A percentile compares a stretch with the other conserved stretches of the same genome.
phyloP scores from a whole-genome alignment of 352 stramenopile genomes.

The Pythium utonaiense region DNA sequence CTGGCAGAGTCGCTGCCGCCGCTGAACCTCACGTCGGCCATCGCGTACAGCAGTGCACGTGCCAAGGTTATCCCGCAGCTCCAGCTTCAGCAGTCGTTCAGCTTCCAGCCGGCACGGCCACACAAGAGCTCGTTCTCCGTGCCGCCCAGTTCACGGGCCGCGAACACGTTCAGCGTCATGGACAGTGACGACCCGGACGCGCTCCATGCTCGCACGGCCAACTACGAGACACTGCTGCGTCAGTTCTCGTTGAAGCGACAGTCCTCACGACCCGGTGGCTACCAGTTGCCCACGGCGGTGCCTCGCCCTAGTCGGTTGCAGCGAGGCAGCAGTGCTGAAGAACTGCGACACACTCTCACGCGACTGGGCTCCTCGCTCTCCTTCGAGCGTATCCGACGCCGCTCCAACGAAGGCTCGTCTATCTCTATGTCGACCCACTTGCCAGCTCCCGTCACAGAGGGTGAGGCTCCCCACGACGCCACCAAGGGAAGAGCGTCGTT shows the following conservation, averaged over 20 bases:
- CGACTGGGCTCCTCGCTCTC: constrained; percentile 3
- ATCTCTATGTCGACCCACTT: background rate
- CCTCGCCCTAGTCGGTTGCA: background rate
- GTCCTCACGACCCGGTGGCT: background rate
- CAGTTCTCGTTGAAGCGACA: constrained; percentile 2
- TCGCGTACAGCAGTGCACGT: constrained; percentile 3
- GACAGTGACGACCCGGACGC: constrained; percentile 7
- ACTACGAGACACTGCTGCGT: constrained; percentile 18
- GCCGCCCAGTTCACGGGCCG: constrained; percentile 6
- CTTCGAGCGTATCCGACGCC: constrained; percentile 9
- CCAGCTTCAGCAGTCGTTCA: background rate
- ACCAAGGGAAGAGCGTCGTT: background rate
- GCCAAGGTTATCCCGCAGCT: constrained; percentile 1
- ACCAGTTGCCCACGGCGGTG: background rate
- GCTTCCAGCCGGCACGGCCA: background rate
- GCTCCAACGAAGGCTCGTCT: constrained; percentile 5
- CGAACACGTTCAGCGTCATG: constrained; percentile 12
- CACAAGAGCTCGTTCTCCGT: constrained; percentile 18
- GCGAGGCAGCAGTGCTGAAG: constrained; percentile 5
- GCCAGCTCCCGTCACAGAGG: background rate
- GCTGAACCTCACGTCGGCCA: background rate
- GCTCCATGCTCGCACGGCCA: constrained; percentile 12
- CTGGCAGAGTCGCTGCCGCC: background rate
- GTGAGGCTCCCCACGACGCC: too few species aligned
- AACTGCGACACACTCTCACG: constrained; percentile 3